Percentiles rank a stretch among this genome's conserved stretches.
phyloP scores from a whole-genome alignment of 2,329 filamentous ascomycete genomes.

The Trichoderma sp. region DNA sequence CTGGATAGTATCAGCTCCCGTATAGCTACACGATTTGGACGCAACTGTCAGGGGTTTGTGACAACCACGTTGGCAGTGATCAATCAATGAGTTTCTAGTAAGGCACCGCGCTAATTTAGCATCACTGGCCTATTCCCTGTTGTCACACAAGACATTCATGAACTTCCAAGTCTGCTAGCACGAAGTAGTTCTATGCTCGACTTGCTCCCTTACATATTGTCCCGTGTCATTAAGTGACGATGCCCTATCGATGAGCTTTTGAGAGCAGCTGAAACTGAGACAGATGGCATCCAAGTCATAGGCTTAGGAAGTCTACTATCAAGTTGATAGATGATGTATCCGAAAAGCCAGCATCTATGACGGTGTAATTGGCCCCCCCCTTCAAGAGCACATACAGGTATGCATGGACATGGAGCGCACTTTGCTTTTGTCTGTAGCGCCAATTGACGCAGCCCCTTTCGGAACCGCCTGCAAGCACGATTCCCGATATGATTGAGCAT shows the following conservation, averaged over 20 bases:
- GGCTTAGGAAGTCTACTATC: background rate
- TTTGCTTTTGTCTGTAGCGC: background rate
- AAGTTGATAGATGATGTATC: conserved; percentile 3
- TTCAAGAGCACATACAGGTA: background rate
- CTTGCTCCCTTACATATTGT: conserved; percentile 5
- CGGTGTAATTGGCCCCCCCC: background rate
- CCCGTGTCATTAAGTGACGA: background rate
- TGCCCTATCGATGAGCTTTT: background rate
- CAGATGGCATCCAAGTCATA: background rate
- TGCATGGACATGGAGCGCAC: background rate
- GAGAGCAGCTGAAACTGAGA: background rate
- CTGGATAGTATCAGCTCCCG: background rate
- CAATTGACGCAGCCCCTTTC: background rate
- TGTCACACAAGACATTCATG: background rate
- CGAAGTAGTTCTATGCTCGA: background rate
- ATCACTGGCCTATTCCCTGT: background rate
- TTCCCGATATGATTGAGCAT: background rate
- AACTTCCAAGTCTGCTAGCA: background rate
- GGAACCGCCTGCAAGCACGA: background rate
- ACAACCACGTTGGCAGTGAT: background rate
- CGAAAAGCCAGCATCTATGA: background rate
- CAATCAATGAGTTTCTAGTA: background rate
- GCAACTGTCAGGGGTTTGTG: background rate
- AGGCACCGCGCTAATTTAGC: conserved; percentile 6
- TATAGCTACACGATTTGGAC: background rate